phyloP scores from a whole-genome alignment of 306 rosid genomes.

The Cucurbita pepo region DNA sequence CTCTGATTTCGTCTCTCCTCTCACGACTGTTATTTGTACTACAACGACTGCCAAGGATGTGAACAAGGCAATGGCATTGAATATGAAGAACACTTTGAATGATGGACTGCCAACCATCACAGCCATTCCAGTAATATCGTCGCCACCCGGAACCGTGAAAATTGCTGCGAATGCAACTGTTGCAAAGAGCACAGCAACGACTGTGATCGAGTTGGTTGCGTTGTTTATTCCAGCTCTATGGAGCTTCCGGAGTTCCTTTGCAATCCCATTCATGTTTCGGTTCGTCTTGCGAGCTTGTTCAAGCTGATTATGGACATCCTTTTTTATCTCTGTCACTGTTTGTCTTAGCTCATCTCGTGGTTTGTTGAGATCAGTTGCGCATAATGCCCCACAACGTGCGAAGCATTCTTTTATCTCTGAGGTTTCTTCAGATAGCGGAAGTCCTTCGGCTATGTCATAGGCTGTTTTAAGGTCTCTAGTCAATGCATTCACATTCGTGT shows the following conservation, averaged over 20 bases:
- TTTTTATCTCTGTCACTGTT: constrained; percentile 60
- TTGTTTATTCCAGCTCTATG: constrained; percentile 67
- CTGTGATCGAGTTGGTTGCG: constrained; percentile 76
- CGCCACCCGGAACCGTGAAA: constrained; percentile 84
- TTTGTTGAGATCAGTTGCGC: constrained; percentile 67
- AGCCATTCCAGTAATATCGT: constrained; percentile 30
- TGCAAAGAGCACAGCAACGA: constrained; percentile 78
- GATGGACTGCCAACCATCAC: constrained; percentile 25
- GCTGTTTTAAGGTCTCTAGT: constrained; percentile 74
- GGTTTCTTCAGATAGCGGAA: constrained; percentile 52
- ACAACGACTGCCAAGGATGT: constrained; percentile 71
- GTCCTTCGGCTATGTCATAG: constrained; percentile 73
- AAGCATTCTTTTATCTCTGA: constrained; percentile 37
- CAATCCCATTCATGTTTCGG: constrained; percentile 54
- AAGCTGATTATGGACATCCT: constrained; percentile 63
- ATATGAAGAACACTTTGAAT: constrained; percentile 54
- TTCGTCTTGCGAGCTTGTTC: constrained; percentile 79
- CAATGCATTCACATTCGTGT: constrained; percentile 59
- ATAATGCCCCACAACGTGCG: constrained; percentile 38
- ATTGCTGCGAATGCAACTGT: constrained; percentile 84
- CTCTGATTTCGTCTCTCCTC: constrained; percentile 69
- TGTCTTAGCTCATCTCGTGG: constrained; percentile 69
- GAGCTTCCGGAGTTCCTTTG: constrained; percentile 51
- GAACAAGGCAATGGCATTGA: constrained; percentile 61
- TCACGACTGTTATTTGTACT: constrained; percentile 73